These are phyloP conservation scores for Vitis hybrid DNA, from an alignment of 177 flowering plant genomes.

Conservation along the genomic window DNA sequence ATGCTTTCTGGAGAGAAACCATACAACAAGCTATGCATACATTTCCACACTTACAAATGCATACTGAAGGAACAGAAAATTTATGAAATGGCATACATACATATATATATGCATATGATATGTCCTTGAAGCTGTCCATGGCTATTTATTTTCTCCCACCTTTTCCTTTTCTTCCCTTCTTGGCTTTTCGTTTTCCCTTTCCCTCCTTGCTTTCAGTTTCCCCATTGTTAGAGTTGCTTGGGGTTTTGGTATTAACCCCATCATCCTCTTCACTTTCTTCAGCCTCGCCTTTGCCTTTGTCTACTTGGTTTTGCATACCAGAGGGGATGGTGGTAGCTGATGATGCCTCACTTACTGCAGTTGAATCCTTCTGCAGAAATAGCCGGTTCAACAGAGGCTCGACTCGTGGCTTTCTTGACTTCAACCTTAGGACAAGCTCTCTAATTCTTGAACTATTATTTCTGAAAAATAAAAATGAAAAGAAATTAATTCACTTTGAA, in stretches of 20 bases:
- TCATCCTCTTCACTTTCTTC: neutral
- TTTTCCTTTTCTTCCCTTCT: conserved; percentile 8
- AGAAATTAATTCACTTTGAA: neutral
- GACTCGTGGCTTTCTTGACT: conserved; percentile 14
- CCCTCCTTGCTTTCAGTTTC: neutral
- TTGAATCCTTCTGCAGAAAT: conserved; percentile 4
- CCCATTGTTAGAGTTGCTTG: neutral
- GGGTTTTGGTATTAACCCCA: neutral
- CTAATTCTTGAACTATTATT: conserved; percentile 6
- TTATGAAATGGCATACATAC: no score
- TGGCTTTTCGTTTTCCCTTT: neutral
- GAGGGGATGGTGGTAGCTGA: neutral
- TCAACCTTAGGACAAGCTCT: conserved; percentile 8
- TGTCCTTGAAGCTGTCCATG: neutral
- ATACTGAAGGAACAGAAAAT: no score
- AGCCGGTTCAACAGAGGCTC: conserved; percentile 22
- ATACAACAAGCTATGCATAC: no score
- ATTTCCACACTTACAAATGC: no score
- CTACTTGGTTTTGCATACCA: neutral
- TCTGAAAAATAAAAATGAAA: conserved; percentile 11
- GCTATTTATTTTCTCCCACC: conserved; percentile 3
- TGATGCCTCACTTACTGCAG: no score
- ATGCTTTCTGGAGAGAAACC: no score
- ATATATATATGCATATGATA: no score
- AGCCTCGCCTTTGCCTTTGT: neutral